Evolutionary conservation across 306 rosid genomes (phyloP), one percentile per base, ranked within the genome.

Genomic region (Mucuna pruriens): DNA sequence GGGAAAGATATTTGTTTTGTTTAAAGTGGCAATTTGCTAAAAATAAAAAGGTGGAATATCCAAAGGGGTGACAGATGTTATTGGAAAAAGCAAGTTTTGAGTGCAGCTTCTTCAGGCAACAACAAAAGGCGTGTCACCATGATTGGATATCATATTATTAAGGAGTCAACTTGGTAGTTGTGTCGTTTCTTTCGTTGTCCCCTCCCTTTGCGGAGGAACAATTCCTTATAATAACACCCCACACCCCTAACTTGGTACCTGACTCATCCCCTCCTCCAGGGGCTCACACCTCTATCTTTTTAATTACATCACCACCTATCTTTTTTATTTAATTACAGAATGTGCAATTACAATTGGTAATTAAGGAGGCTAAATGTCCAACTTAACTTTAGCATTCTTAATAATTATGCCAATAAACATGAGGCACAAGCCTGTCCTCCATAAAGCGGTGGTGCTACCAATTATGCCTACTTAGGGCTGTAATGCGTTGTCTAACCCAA

Each of bases 71-170:
- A 22, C 73, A 61, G 65, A 74, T 73, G 79, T 63, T 62, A 82
- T 71, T 52, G 60, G 68, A 77, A 74, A 82, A 10, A 71, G 55
- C 54, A 34, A 45, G 64, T 77, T 57, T 64, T 77, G 71, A 71
- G 44, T 19, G 61, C 81, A 78, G 66, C 84, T 80, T 54, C 73
- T 31, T 36, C 73, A 72, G 68, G 87, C 76, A 80, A 66, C 77
- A 36, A 83, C 72, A 82, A 82, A 85, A 84, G 76, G 90, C 85
- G 84, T 76, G 92, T 80, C 76, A 78, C 67, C 79, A 86, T 89
- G 91, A 85, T 90, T 81, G 95, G 91, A 36, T 39, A 83, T 85
- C 51, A 89, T 88, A 83, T 85, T 57, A 89, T 88, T 94, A 83
- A 77, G 60, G 82, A 84, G 94, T 90, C 95, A 84, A 91, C 91